Conservation (phyloP, 371 early-diverging fungal genomes). For the Mortierella sp. region DNA sequence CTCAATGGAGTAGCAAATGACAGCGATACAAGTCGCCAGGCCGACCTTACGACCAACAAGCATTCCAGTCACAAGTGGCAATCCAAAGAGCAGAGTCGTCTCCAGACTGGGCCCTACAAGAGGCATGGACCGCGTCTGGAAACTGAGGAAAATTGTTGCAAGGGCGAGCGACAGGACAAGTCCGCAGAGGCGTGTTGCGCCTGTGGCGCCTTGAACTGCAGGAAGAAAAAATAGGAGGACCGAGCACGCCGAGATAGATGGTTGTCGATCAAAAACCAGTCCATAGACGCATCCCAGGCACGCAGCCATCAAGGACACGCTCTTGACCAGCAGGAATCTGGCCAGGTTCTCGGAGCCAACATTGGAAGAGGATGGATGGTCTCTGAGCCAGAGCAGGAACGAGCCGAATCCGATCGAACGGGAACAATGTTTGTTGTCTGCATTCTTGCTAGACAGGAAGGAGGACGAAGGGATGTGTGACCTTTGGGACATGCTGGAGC, state of each 20-base stretch:
- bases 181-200: constrained; percentile 41
- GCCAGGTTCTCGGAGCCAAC: constrained; percentile 46
- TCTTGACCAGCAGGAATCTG: constrained; percentile 45
- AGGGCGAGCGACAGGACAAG: constrained; percentile 27
- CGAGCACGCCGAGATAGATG: constrained; percentile 26
- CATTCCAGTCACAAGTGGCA: constrained; percentile 44
- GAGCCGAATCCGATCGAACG: constrained; percentile 26
- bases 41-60: constrained; percentile 46
- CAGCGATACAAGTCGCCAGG: constrained; percentile 25
- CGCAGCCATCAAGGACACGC: constrained; percentile 43
- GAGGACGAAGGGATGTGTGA: background rate
- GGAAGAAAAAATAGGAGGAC: constrained; percentile 40
- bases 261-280: constrained; percentile 36
- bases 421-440: constrained; percentile 15
- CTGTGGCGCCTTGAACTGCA: constrained; percentile 42
- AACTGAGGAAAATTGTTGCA: constrained; percentile 16
- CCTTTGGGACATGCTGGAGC: background rate
- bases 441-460: background rate
- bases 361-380: constrained; percentile 44
- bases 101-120: constrained; percentile 47
- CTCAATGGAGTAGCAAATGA: constrained; percentile 32
- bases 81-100: constrained; percentile 27
- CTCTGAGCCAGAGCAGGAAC: constrained; percentile 44
- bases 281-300: constrained; percentile 44
- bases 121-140: constrained; percentile 35